Evolutionary conservation across 1,284 basidiomycete species (phyloP).

Genomic region (Trichosporon coremiiforme): DNA sequence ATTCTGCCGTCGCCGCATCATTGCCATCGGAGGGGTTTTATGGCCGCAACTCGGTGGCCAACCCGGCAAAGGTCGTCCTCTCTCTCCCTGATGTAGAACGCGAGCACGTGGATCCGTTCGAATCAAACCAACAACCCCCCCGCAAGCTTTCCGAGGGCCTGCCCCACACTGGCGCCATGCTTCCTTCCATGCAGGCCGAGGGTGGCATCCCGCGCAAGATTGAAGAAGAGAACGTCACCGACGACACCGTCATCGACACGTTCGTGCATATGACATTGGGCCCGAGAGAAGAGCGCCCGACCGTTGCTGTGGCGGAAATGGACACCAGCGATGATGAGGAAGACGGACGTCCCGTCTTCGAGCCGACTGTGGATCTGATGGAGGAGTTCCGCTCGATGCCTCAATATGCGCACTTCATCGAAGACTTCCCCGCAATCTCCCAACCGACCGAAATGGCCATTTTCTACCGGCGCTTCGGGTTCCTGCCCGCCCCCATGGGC

Average conservation of each 20-base stretch:
- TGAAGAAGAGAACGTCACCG: background rate
- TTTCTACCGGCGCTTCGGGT: conserved; percentile 64
- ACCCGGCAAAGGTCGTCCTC: background rate
- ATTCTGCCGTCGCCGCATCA: background rate
- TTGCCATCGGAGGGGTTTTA: background rate
- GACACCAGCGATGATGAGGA: background rate
- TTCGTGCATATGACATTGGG: background rate
- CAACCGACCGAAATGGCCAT: conserved; percentile 57
- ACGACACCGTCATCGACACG: background rate
- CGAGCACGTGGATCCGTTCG: conserved; percentile 5
- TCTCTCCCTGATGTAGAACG: background rate
- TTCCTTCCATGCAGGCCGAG: background rate
- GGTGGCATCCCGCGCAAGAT: background rate
- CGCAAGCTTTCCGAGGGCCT: conserved; percentile 4
- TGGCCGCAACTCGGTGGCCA: background rate
- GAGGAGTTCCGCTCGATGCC: conserved; percentile 13
- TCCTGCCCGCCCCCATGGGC: conserved; percentile 75
- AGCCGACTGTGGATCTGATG: background rate
- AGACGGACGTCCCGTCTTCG: background rate
- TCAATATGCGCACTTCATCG: conserved; percentile 1
- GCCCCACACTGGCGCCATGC: background rate
- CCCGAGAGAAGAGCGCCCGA: background rate
- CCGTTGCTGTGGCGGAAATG: background rate
- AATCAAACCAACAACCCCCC: background rate
- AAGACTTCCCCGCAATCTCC: conserved; percentile 5